Base-by-base conservation (phyloP, 441 rosid species). In the Geranium incanum region DNA sequence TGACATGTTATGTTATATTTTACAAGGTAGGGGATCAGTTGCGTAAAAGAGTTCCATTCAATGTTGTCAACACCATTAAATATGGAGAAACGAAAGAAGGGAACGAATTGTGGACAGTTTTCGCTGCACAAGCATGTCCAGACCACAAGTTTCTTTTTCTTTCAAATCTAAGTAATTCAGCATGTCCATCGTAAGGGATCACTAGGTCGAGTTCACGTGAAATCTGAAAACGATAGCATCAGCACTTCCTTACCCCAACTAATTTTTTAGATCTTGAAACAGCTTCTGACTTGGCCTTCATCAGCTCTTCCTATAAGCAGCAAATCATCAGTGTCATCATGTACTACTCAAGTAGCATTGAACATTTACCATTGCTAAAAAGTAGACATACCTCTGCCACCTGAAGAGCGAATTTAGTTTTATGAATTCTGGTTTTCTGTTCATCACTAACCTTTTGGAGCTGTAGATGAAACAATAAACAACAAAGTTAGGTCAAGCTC, bases 381-480 rank as follows among this genome's bases (percentile, higher is more conserved):
- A 3, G 13, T 16, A 11, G 16, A 15, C 62, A 43, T 45, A 76
- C 79, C 79, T 72, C 68, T 23, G 75, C 70, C 9, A 72, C 19
- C 69, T 64, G 74, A 48, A 76, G 60, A 48, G 69, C 72, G 9
- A 15, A 37, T 69, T 76, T 69, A 36, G 70, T 70, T 70, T 48
- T 52, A 3, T 0, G 70, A 63, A 76, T 39, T 76, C 48, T 68
- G 38, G 66, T 68, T 48, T 76, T 68, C 69, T 72, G 79, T 66
- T 76, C 76, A 68, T 66, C 65, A 65, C 68, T 68, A 59, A 76
- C 57, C 72, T 59, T 57, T 37, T 66, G 69, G 60, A 76, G 74
- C 79, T 76, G 70, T 11, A 45, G 16, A 71, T 12, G 68, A 62
- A 39, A 65, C 28, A 67, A 76, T 52, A 71, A 18, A 60, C 48